phyloP scores from a whole-genome alignment of 495 filamentous ascomycete genomes.

The Coniosporium apollinis region DNA sequence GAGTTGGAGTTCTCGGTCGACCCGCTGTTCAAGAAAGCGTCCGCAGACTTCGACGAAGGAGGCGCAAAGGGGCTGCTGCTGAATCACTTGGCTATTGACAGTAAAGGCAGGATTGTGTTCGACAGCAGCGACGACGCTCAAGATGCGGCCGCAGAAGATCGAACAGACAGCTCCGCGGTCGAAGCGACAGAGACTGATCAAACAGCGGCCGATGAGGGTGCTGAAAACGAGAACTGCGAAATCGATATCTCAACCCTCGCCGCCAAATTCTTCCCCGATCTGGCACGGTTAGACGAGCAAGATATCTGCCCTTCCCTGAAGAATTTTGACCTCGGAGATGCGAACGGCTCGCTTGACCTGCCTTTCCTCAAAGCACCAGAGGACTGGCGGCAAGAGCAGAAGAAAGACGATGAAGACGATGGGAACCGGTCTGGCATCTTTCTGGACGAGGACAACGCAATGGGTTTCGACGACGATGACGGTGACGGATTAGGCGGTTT shows the following conservation, averaged over 20 bases:
- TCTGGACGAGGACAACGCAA: constrained; percentile 63
- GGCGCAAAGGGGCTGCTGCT: constrained; percentile 90
- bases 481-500: constrained; percentile 57
- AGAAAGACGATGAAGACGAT: constrained; percentile 27
- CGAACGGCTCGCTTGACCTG: constrained; percentile 68
- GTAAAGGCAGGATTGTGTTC: constrained; percentile 83
- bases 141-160: constrained; percentile 33
- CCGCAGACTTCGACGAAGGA: constrained; percentile 95
- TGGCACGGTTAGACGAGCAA: constrained; percentile 58
- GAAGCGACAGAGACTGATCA: constrained; percentile 24
- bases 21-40: constrained; percentile 94
- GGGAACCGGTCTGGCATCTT: constrained; percentile 65
- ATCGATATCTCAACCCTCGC: constrained; percentile 64
- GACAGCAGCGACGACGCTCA: constrained; percentile 88
- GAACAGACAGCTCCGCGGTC: constrained; percentile 24
- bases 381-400: constrained; percentile 52
- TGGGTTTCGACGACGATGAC: constrained; percentile 51
- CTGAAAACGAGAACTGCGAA: constrained; percentile 39
- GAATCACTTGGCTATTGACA: constrained; percentile 89
- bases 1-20: constrained; percentile 96
- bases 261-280: constrained; percentile 71
- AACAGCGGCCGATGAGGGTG: constrained; percentile 26
- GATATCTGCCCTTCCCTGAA: constrained; percentile 93
- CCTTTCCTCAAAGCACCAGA: constrained; percentile 84
- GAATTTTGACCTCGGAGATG: constrained; percentile 75